Evolutionary conservation across 148 eudicot genomes (phyloP), one percentile per base, ranked within the genome.

Genomic region (Fagopyrum esculentum): DNA sequence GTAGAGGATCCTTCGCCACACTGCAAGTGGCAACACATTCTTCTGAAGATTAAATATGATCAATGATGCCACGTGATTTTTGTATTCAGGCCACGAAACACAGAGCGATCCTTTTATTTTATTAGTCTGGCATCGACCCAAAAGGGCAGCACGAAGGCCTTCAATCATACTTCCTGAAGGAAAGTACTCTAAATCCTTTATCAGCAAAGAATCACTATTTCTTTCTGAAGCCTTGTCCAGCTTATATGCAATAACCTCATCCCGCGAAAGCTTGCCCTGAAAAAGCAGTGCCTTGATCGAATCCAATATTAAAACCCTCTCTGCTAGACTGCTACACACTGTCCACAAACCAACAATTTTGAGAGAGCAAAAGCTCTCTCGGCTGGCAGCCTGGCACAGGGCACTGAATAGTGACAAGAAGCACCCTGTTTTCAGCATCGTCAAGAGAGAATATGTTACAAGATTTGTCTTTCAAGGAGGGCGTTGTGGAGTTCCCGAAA

Each of bases 121-220:
- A 80, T 56, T 85, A 77, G 87, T 72, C 54, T 71, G 83, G 73
- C 97, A 90, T 54, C 81, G 88, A 52, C 86, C 78, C 82, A 95
- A 75, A 19, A 95, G 71, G 73, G 99, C 91, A 83, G 98, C 97
- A 46, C 82, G 85, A 73, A 95, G 75, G 26, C 97, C 90, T 75
- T 94, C 99, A 35, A 92, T 84, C 54, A 90, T 78, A 74, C 99
- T 95, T 77, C 98, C 99, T 8, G 97, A 90, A 56, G 96, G 99
- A 13, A 86, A 87, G 76, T 92, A 92, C 52, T 84, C 83, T n/a
- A 86, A 60, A 73, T 80, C 84, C 77, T 75, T 87, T 30, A 93
- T 50, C 50, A 93, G 77, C 11, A 80, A 76, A 4, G 80, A 75
- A 59, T 73, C 80, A 56, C 60, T 52, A 51, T 85, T 83, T 19